A percentile compares a stretch with the other conserved stretches of the same genome.
Conservation (phyloP, 2,329 filamentous ascomycete species). For the Lasiodiplodia sp. region DNA sequence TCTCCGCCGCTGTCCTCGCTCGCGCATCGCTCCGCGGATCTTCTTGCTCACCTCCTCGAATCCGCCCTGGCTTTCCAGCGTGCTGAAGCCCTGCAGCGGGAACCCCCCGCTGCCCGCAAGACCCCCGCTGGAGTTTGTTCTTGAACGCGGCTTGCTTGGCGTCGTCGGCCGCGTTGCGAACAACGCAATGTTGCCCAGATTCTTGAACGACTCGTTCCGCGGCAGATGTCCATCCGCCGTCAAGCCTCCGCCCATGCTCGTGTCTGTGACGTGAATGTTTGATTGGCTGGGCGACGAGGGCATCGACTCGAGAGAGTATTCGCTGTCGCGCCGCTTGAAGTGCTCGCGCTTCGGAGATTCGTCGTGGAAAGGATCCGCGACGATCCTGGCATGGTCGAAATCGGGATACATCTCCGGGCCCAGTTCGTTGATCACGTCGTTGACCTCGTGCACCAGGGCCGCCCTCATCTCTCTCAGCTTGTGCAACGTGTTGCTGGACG, state of each 20-base stretch:
- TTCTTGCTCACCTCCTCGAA: constrained; percentile 84
- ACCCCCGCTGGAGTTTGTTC: constrained; percentile 65
- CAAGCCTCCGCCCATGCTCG: constrained; percentile 47
- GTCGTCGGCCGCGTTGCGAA: constrained; percentile 90
- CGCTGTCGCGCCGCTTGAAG: constrained; percentile 29
- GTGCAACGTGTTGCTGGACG: constrained; percentile 82
- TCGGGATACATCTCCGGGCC: constrained; percentile 98
- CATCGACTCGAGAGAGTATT: constrained; percentile 37
- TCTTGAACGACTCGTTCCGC: constrained; percentile 91
- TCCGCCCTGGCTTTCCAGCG: constrained; percentile 69
- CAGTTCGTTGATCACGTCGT: constrained; percentile 90
- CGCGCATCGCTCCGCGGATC: constrained; percentile 84
- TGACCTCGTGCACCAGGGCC: constrained; percentile 81
- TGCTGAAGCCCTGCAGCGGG: constrained; percentile 74
- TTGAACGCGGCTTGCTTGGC: constrained; percentile 74
- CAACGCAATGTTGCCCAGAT: constrained; percentile 85
- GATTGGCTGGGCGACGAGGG: constrained; percentile 35
- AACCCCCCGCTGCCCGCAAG: constrained; percentile 68
- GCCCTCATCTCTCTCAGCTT: constrained; percentile 76
- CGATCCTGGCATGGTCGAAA: constrained; percentile 58
- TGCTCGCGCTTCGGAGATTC: constrained; percentile 38
- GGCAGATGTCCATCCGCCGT: constrained; percentile 58
- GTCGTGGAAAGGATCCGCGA: constrained; percentile 43
- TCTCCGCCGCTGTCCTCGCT: constrained; percentile 71
- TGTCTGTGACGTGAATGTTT: constrained; percentile 33